phyloP scores from a whole-genome alignment of 768 basidiomycete species.

The Macrolepiota dolichaula region DNA sequence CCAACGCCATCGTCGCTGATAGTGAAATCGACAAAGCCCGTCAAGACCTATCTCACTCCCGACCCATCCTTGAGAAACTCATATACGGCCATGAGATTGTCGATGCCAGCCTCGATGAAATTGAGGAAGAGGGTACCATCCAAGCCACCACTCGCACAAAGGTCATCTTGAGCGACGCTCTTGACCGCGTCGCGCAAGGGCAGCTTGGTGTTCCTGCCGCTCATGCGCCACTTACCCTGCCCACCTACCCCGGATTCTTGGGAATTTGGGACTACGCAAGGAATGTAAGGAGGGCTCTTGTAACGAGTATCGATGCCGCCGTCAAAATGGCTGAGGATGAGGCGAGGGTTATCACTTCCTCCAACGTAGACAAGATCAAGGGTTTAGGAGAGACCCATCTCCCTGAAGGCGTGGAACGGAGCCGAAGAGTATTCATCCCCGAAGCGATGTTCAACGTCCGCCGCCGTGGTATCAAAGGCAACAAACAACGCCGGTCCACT shows the following conservation, averaged over 20 bases:
- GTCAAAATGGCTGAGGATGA: slow-evolving; percentile 82
- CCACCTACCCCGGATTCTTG: slow-evolving; percentile 79
- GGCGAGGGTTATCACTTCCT: slow-evolving; percentile 62
- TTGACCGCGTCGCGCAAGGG: slow-evolving; percentile 77
- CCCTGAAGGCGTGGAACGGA: slow-evolving; percentile 76
- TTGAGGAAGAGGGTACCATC: slow-evolving; percentile 75
- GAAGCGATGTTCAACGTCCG: slow-evolving; percentile 90
- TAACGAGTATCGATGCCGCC: slow-evolving; percentile 78
- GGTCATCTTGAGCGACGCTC: slow-evolving; percentile 56
- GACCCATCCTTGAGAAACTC: slow-evolving; percentile 90
- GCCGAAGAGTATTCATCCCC: slow-evolving; percentile 87
- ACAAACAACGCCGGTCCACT: slow-evolving; percentile 35
- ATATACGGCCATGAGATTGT: slow-evolving; percentile 65
- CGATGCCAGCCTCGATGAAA: slow-evolving; percentile 72
- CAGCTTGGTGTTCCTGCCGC: slow-evolving; percentile 55
- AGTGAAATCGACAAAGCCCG: slow-evolving; percentile 70
- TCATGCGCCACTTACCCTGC: slow-evolving; percentile 43
- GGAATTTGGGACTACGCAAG: slow-evolving; percentile 83
- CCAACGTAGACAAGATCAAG: slow-evolving; percentile 63
- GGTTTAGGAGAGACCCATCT: slow-evolving; percentile 75
- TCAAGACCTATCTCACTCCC: slow-evolving; percentile 60
- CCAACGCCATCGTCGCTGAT: slow-evolving; percentile 86
- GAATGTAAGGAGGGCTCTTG: slow-evolving; percentile 73
- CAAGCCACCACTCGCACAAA: slow-evolving; percentile 52
- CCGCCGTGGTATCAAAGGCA: slow-evolving; percentile 38